Evolutionary conservation across 2,329 filamentous ascomycete species (phyloP).

Genomic region (Fusarium coffeatum): DNA sequence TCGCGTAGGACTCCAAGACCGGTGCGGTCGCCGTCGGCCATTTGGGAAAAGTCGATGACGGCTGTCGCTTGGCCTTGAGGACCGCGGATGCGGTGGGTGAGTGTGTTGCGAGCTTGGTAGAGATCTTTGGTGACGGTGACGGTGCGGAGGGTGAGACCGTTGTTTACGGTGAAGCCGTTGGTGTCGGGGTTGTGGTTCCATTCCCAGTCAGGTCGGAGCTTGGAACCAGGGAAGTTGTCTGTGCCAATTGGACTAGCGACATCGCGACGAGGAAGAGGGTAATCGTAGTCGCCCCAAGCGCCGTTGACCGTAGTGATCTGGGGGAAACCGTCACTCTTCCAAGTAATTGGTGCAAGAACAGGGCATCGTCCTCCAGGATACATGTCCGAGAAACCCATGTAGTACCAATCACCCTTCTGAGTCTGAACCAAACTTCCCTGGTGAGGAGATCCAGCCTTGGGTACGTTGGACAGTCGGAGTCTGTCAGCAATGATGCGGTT

Average conservation of each 20-base stretch:
- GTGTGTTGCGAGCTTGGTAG: slow-evolving; percentile 15
- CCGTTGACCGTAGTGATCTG: background rate
- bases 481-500: slow-evolving; percentile 55
- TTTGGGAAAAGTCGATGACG: slow-evolving; percentile 6
- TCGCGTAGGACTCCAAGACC: slow-evolving; percentile 6
- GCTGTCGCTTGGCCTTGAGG: slow-evolving; percentile 2
- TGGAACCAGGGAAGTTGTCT: background rate
- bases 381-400: slow-evolving; percentile 65
- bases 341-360: slow-evolving; percentile 62
- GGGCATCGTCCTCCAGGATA: slow-evolving; percentile 69
- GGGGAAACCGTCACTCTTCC: slow-evolving; percentile 13
- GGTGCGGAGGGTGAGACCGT: slow-evolving; percentile 13
- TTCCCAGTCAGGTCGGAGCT: slow-evolving; percentile 11
- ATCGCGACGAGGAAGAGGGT: background rate
- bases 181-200: slow-evolving; percentile 20
- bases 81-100: slow-evolving; percentile 8
- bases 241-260: slow-evolving; percentile 3
- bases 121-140: slow-evolving; percentile 15
- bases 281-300: slow-evolving; percentile 11
- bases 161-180: slow-evolving; percentile 8
- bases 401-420: slow-evolving; percentile 65
- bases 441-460: slow-evolving; percentile 58
- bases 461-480: slow-evolving; percentile 54
- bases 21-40: slow-evolving; percentile 10
- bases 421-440: slow-evolving; percentile 68